phyloP scores from a whole-genome alignment of 116 monocot species.

The Papilionanthe hybrid region DNA sequence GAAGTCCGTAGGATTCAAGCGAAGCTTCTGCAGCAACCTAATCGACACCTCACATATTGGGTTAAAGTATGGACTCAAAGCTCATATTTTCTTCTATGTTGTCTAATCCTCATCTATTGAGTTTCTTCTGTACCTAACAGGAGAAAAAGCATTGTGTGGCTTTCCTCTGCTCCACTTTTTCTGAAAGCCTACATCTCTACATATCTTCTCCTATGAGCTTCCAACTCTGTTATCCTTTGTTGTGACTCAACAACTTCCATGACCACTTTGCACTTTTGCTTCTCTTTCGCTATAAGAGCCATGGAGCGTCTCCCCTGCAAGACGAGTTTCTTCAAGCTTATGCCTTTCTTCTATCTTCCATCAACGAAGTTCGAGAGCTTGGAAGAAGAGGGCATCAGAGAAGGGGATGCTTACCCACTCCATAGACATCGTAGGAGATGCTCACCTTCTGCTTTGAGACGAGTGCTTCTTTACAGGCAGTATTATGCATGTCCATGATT shows the following conservation, averaged over 20 bases:
- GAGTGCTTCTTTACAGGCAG: conserved; percentile 32
- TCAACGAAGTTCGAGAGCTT: conserved; percentile 22
- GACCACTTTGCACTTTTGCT: conserved; percentile 17
- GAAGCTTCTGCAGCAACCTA: too few species aligned
- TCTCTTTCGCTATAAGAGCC: conserved; percentile 28
- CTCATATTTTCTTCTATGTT: too few species aligned
- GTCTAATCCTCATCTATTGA: conserved; percentile 29
- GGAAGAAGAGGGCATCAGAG: neutral
- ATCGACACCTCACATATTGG: too few species aligned
- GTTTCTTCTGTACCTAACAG: conserved; percentile 27
- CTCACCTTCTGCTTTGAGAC: conserved; percentile 22
- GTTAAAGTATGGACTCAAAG: too few species aligned
- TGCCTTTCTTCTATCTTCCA: conserved; percentile 25
- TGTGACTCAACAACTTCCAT: conserved; percentile 18
- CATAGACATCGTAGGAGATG: neutral
- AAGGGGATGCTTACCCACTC: neutral
- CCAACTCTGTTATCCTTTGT: conserved; percentile 27
- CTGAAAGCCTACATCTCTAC: conserved; percentile 18
- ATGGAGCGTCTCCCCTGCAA: conserved; percentile 18
- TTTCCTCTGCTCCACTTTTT: conserved; percentile 12
- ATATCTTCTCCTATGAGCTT: conserved; percentile 24
- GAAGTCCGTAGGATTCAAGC: too few species aligned
- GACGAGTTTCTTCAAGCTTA: conserved; percentile 15
- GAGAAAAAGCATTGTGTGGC: neutral
- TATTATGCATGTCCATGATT: conserved; percentile 32